Evolutionary conservation across 2,329 filamentous ascomycete genomes (phyloP).

Genomic region (Podosphaera xanthii): DNA sequence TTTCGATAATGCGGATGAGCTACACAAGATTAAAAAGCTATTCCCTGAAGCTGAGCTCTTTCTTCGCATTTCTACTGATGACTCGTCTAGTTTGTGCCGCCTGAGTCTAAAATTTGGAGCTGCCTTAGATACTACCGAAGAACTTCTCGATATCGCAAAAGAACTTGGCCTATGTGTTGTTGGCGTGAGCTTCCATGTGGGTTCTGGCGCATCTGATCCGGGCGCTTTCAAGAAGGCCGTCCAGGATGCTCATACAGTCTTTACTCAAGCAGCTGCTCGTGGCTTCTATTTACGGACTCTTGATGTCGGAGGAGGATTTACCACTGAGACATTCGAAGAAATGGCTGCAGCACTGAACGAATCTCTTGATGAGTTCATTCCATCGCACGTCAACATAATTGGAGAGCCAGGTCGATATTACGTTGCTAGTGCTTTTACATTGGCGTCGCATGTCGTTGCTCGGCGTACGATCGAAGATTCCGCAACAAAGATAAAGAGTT

Average conservation of each 20-base stretch:
- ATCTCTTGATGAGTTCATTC: slow-evolving; percentile 75
- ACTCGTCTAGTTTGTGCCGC: slow-evolving; percentile 81
- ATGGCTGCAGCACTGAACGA: slow-evolving; percentile 64
- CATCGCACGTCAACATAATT: slow-evolving; percentile 52
- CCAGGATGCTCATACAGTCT: slow-evolving; percentile 67
- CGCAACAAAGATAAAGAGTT: slow-evolving; percentile 40
- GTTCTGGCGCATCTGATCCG: slow-evolving; percentile 89
- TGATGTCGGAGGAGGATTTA: slow-evolving; percentile 88
- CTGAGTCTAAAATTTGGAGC: slow-evolving; percentile 96
- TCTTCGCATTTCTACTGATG: slow-evolving; percentile 86
- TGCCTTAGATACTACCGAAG: slow-evolving; percentile 56
- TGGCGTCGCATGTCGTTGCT: slow-evolving; percentile 89
- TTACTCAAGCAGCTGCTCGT: slow-evolving; percentile 55
- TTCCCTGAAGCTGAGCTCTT: slow-evolving; percentile 78
- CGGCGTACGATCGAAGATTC: slow-evolving; percentile 69
- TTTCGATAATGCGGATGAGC: slow-evolving; percentile 93
- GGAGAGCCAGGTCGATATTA: slow-evolving; percentile 95
- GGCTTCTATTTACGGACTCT: slow-evolving; percentile 71
- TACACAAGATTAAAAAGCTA: slow-evolving; percentile 90
- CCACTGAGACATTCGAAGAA: slow-evolving; percentile 68
- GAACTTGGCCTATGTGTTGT: slow-evolving; percentile 73
- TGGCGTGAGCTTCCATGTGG: slow-evolving; percentile 93
- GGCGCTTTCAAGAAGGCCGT: slow-evolving; percentile 77
- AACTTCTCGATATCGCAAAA: slow-evolving; percentile 58
- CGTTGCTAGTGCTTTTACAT: slow-evolving; percentile 75